phyloP scores from a whole-genome alignment of 306 rosid genomes.

The Pueraria montana region DNA sequence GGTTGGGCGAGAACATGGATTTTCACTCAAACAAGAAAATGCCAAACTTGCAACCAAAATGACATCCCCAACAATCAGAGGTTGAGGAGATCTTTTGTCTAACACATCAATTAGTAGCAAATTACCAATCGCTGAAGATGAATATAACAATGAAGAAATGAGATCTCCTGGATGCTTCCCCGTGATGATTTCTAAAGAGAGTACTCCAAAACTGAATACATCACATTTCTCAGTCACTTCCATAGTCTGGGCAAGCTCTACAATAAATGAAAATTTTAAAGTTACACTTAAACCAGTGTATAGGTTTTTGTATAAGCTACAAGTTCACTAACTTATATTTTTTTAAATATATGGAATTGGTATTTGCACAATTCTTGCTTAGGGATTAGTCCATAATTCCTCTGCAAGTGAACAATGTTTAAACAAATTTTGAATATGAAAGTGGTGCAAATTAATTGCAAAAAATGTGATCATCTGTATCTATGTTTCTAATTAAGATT shows the following conservation, averaged over 20 bases:
- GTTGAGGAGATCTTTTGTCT: slow-evolving; percentile 31
- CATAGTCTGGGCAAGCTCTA: slow-evolving; percentile 35
- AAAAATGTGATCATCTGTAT: too few species aligned
- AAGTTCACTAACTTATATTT: too few species aligned
- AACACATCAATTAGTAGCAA: slow-evolving; percentile 27
- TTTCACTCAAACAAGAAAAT: slow-evolving; percentile 37
- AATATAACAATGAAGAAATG: slow-evolving; percentile 4
- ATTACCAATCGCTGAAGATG: slow-evolving; percentile 28
- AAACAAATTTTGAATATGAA: too few species aligned
- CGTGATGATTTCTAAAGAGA: slow-evolving; percentile 12
- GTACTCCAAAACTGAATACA: slow-evolving; percentile 40
- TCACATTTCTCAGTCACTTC: too few species aligned
- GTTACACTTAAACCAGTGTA: not conserved
- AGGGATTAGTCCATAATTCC: too few species aligned
- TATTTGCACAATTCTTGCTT: too few species aligned
- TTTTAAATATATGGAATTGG: too few species aligned
- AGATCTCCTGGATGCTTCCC: slow-evolving; percentile 40
- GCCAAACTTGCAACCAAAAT: slow-evolving; percentile 37
- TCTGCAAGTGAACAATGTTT: too few species aligned
- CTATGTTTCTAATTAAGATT: too few species aligned
- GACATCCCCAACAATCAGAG: not conserved
- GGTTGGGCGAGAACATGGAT: slow-evolving; percentile 38
- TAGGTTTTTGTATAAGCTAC: not conserved
- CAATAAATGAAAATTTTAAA: not conserved
- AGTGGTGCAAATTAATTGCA: too few species aligned